Conservation (phyloP, 2,329 filamentous ascomycete species). For the Laburnicola sp. region DNA sequence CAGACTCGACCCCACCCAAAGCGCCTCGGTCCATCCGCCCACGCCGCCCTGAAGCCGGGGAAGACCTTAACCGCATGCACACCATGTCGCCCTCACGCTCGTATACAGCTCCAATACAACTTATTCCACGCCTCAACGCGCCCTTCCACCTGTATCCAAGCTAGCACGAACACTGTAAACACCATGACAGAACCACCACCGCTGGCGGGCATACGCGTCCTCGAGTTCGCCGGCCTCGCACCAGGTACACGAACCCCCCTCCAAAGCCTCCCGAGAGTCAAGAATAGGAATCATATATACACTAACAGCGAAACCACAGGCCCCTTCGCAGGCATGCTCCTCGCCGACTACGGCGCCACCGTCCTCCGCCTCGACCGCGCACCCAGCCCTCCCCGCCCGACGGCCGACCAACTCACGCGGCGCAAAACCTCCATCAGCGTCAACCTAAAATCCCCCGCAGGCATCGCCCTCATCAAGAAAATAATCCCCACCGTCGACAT, state of each 20-base stretch:
- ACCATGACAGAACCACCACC: conserved; percentile 49
- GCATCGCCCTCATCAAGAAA: conserved; percentile 66
- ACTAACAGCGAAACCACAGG: conserved; percentile 53
- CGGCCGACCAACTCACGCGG: conserved; percentile 73
- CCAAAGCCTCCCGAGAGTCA: too few relatives aligned
- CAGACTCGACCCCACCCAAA: conserved; percentile 18
- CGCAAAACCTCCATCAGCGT: conserved; percentile 80
- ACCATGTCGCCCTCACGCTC: conserved; percentile 38
- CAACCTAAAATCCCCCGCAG: conserved; percentile 71
- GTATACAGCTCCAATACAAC: conserved; percentile 18
- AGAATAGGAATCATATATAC: not conserved
- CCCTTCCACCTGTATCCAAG: not conserved
- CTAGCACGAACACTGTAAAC: not conserved
- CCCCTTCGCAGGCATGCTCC: conserved; percentile 80
- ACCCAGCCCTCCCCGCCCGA: conserved; percentile 49
- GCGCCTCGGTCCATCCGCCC: conserved; percentile 36
- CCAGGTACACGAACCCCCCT: conserved; percentile 49
- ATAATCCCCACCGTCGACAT: conserved; percentile 70
- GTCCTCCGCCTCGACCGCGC: conserved; percentile 82
- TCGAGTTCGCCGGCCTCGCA: conserved; percentile 67
- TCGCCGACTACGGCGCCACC: conserved; percentile 82
- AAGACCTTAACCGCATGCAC: conserved; percentile 35
- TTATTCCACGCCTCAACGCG: conserved; percentile 4
- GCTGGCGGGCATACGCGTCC: conserved; percentile 61
- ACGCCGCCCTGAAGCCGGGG: conserved; percentile 26